Evolutionary conservation across 176 grass and related monocot species (phyloP).

Genomic region (Miscanthus lutarioriparius): DNA sequence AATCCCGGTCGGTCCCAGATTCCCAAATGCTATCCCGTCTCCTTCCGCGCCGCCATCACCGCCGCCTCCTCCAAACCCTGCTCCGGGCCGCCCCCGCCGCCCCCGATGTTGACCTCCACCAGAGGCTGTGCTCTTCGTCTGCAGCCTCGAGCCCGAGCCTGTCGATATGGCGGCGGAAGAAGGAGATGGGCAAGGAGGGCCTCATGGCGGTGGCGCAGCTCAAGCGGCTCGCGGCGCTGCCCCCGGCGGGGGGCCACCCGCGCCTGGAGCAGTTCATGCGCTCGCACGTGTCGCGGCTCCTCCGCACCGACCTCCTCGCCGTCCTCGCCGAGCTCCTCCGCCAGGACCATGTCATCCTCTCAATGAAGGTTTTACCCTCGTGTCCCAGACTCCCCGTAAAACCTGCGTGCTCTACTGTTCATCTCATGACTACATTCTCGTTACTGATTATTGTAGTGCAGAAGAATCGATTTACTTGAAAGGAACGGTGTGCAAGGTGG

Average conservation of each 20-base stretch:
- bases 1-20: neutral
- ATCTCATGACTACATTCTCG: neutral
- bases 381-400: neutral
- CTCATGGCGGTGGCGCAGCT: constrained; percentile 83
- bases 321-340: constrained; percentile 82
- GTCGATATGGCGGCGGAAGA: constrained; percentile 88
- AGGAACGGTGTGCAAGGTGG: neutral
- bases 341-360: constrained; percentile 77
- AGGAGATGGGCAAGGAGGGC: constrained; percentile 97
- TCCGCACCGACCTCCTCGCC: constrained; percentile 80
- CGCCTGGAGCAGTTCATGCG: constrained; percentile 75
- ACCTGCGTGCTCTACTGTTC: neutral
- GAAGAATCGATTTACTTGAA: neutral
- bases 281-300: constrained; percentile 73
- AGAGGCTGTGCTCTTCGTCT: constrained; percentile 38
- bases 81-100: neutral
- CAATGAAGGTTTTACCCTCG: constrained; percentile 65
- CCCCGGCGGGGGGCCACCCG: constrained; percentile 31
- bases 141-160: constrained; percentile 60
- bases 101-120: neutral
- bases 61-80: constrained; percentile 36
- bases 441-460: neutral
- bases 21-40: constrained; percentile 38
- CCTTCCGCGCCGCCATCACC: constrained; percentile 27
- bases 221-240: constrained; percentile 70